Evolutionary conservation across 2,329 filamentous ascomycete genomes (phyloP).

Genomic region (Scleromitrula shiraiana): DNA sequence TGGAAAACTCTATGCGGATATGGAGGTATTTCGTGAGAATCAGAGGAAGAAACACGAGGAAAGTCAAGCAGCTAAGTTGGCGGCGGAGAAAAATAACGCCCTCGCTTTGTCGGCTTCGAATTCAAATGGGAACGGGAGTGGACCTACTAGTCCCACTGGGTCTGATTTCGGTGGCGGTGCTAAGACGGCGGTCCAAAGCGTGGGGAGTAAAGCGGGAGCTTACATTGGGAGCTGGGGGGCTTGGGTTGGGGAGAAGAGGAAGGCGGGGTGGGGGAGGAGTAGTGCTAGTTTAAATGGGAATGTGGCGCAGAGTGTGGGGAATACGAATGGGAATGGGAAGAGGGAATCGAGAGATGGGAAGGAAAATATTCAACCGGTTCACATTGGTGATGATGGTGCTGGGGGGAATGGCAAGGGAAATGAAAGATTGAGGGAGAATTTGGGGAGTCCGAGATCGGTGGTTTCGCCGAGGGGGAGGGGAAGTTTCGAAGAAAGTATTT

Average conservation of each 20-base stretch:
- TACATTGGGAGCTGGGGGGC: constrained; percentile 63
- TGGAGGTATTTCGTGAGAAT: constrained; percentile 71
- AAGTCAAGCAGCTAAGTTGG: constrained; percentile 30
- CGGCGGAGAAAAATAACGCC: constrained; percentile 21
- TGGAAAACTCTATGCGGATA: constrained; percentile 82
- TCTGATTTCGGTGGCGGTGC: constrained; percentile 35
- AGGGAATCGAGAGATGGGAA: constrained; percentile 16
- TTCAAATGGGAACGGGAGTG: constrained; percentile 2
- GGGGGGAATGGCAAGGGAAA: constrained; percentile 11
- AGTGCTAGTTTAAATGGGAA: constrained; percentile 65
- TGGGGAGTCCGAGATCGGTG: constrained; percentile 22
- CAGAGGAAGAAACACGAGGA: constrained; percentile 59
- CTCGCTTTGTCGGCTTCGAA: too few relatives aligned
- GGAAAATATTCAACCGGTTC: constrained; percentile 10
- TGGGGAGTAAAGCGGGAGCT: constrained; percentile 49
- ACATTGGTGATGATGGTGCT: too few relatives aligned
- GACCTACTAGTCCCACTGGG: constrained; percentile 15
- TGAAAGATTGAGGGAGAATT: constrained; percentile 25
- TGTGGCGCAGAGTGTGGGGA: constrained; percentile 57
- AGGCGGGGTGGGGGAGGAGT: constrained; percentile 32
- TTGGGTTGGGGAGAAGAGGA: constrained; percentile 71
- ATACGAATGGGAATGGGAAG: constrained; percentile 19
- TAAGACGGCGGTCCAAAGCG: constrained; percentile 38
- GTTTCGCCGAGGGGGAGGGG: constrained; percentile 11
- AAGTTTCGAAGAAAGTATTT: constrained; percentile 27